Evolutionary conservation across 768 basidiomycete species (phyloP).

Genomic region (Termitomyces sp.): DNA sequence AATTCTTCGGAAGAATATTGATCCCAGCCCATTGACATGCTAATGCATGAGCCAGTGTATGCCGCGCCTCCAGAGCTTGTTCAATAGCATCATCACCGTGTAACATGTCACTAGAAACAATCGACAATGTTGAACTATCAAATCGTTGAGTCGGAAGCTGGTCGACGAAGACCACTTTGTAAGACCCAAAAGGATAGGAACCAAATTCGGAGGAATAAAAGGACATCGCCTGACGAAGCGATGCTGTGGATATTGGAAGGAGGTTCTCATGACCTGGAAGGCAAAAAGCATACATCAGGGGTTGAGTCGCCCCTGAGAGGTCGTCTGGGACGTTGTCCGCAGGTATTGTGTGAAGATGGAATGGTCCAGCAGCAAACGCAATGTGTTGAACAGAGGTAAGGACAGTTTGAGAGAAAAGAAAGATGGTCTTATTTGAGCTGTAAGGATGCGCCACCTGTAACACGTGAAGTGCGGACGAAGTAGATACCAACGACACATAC

Average conservation of each 20-base stretch:
- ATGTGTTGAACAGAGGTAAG: constrained; percentile 95
- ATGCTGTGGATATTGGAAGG: constrained; percentile 64
- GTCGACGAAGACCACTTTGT: constrained; percentile 93
- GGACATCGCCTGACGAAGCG: constrained; percentile 85
- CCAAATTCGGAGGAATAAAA: constrained; percentile 91
- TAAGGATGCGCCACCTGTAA: constrained; percentile 86
- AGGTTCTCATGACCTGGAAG: constrained; percentile 81
- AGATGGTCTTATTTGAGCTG: constrained; percentile 91
- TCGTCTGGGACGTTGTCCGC: constrained; percentile 58
- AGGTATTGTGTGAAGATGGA: constrained; percentile 70
- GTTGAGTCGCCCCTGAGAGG: constrained; percentile 57
- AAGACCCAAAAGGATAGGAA: constrained; percentile 93
- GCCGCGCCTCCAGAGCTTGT: constrained; percentile 87
- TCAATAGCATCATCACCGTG: constrained; percentile 89
- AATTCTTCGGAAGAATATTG: constrained; percentile 89
- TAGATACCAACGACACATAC: constrained; percentile 32
- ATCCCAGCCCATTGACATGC: constrained; percentile 97
- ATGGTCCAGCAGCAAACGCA: constrained; percentile 93
- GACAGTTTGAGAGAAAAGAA: constrained; percentile 82
- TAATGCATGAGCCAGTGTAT: constrained; percentile 79
- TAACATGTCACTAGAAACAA: constrained; percentile 76
- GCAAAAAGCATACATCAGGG: constrained; percentile 87
- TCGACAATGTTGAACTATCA: constrained; percentile 78
- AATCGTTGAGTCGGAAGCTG: constrained; percentile 79
- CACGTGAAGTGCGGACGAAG: constrained; percentile 5